These are phyloP conservation scores for Verticillium tricorpus DNA, from an alignment of 2,329 filamentous ascomycete genomes.

Conservation along the genomic window DNA sequence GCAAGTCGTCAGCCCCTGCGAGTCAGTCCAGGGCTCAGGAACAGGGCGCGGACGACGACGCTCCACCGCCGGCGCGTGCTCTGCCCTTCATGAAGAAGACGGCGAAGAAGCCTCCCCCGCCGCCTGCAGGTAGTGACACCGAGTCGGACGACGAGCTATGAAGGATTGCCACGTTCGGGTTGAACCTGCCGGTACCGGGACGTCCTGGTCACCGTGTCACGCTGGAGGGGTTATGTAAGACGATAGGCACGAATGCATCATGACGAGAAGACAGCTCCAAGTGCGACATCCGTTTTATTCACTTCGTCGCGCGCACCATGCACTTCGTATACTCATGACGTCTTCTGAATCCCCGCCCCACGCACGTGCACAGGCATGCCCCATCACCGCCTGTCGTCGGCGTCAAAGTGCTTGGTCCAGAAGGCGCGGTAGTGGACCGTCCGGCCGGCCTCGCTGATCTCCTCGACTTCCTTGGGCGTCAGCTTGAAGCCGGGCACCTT, in stretches of 20 bases:
- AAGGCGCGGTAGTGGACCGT: conserved; percentile 59
- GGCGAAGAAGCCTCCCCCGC: conserved; percentile 19
- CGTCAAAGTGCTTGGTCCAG: conserved; percentile 49
- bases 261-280: not conserved
- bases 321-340: not conserved
- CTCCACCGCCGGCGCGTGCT: conserved; percentile 32
- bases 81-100: conserved; percentile 41
- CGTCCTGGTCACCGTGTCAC: not conserved
- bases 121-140: conserved; percentile 38
- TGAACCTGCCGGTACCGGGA: not conserved
- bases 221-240: not conserved
- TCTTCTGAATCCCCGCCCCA: not conserved
- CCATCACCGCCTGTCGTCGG: conserved; percentile 42
- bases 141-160: conserved; percentile 55
- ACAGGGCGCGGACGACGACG: conserved; percentile 11
- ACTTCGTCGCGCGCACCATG: not conserved
- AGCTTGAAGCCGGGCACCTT: conserved; percentile 52
- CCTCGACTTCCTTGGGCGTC: conserved; percentile 51
- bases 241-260: no score
- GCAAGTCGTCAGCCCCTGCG: not conserved
- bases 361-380: not conserved
- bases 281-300: not conserved
- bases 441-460: conserved; percentile 50
- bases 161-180: conserved; percentile 6
- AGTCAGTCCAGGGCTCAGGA: conserved; percentile 9